Base-by-base conservation (phyloP, 139 green algal genomes). In the Volvox reticuliferus region DNA sequence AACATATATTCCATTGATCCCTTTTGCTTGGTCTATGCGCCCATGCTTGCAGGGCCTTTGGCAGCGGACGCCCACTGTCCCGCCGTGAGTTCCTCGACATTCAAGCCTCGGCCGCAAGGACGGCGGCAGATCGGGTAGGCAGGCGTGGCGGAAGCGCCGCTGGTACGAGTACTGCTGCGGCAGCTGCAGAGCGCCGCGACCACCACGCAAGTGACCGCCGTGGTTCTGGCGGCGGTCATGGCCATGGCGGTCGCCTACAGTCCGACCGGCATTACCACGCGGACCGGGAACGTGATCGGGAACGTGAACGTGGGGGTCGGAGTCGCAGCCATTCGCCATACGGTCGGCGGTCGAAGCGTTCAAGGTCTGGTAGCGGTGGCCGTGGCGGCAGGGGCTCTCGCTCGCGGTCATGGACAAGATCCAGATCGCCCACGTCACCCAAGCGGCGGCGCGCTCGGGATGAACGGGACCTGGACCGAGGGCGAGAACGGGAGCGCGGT, bases 71-170 rank as follows among this genome's bases (percentile, higher is more conserved):
- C 67, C 88, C 88, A 55, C 88, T 92, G 0, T 82, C 80, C 3
- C 88, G 79, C n/a, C 55, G 79, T 3, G 80, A 92, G 30, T 92
- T 92, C 67, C 21, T 78, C 68, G 68, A 84, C 44, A 36, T 88
- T 80, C 79, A 92, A 69, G 19, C 67, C 0, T 3, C 44, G 16
- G 79, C 68, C 9, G 22, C 9, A 32, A 79, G 73, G 13, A n/a
- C 18, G 9, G 62, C 65, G 1, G 78, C 36, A 3, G 76, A 69
- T 24, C 76, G 55, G 61, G 28, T 32, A 12, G 68, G 35, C 17
- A 61, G 37, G 18, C 85, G 73, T 2, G 73, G 28, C 32, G 73
- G 67, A 32, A 28, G 26, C 71, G 71, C 14, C 28, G 71, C 71
- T 22, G 78, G 36, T 44, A 24, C 24, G 32, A 3, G 37, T 14